Evolutionary conservation across 129 eudicot genomes (phyloP), one percentile per base, ranked within the genome.

Genomic region (Flaveria brownii): DNA sequence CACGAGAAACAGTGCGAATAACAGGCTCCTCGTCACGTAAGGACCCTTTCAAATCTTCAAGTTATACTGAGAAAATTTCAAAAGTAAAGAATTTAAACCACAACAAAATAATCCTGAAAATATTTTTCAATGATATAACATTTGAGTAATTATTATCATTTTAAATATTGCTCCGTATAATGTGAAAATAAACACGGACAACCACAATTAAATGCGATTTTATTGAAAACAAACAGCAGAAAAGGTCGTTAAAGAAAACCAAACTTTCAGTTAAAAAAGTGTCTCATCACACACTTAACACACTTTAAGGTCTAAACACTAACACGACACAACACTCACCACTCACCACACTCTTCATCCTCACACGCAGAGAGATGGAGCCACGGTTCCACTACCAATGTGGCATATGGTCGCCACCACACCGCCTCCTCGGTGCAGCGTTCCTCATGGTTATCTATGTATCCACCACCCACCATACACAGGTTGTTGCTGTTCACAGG

Each of bases 371-470:
- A 39, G 11, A 41, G 5, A 68, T 79, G 83, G 67, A 50, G 72
- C 57, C 72, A 72, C 3, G 65, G 76, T 81, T 80, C 49, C 71
- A 26, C 51, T 69, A 52, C 28, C 41, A 36, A 36, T 36, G 7
- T 7, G 1, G 7, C 41, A 1, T 36, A 36, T 7, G 41, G 41
- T 36, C 7, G 41, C 41, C 41, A 5, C 41, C 41, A 5, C 66
- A 42, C 33, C 70, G 2, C 18, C 64, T 74, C 61, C 2, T 83
- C 26, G 70, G 13, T 52, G 64, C 47, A 18, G 18, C 78, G 71
- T 57, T 83, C 15, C 47, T 81, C n/a, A 50, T 73, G 7, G 13
- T 78, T 39, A 22, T 81, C 22, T 73, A 60, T 65, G 84, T 61
- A 73, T 71, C 80, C 41, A 25, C 67, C 45, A 17, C 67, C 70